phyloP scores from a whole-genome alignment of 306 rosid species.

The Calophaca sinica region DNA sequence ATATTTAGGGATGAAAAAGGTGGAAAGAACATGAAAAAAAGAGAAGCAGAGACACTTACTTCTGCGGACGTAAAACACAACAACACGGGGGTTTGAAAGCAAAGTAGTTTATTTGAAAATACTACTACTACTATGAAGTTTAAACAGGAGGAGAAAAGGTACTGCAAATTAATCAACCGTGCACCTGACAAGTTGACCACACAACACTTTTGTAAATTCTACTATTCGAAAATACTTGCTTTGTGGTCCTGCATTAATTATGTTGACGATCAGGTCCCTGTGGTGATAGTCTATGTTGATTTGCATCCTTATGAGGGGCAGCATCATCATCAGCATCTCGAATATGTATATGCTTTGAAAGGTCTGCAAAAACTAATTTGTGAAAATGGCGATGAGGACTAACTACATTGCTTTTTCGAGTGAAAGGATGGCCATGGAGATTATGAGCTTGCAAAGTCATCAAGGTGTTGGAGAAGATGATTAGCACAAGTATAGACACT shows the following conservation, averaged over 20 bases:
- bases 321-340: not conserved
- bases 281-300: slow-evolving; percentile 26
- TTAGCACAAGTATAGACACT: slow-evolving; percentile 22
- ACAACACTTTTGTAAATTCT: too few species aligned
- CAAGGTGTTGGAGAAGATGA: slow-evolving; percentile 39
- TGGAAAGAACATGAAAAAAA: too few species aligned
- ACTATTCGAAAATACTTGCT: too few species aligned
- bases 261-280: slow-evolving; percentile 42
- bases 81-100: too few species aligned
- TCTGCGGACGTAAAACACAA: too few species aligned
- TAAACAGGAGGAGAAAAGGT: too few species aligned
- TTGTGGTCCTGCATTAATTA: not conserved
- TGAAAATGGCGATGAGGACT: not conserved
- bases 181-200: too few species aligned
- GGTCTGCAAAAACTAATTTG: slow-evolving; percentile 32
- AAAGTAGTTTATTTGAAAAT: too few species aligned
- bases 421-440: slow-evolving; percentile 34
- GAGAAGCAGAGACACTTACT: too few species aligned
- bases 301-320: not conserved
- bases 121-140: too few species aligned
- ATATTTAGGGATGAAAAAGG: too few species aligned
- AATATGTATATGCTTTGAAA: slow-evolving; percentile 32
- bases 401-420: not conserved
- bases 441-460: slow-evolving; percentile 47
- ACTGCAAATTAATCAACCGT: too few species aligned